Evolutionary conservation across 768 basidiomycete species (phyloP).

Genomic region (Strobilomyces confusus): DNA sequence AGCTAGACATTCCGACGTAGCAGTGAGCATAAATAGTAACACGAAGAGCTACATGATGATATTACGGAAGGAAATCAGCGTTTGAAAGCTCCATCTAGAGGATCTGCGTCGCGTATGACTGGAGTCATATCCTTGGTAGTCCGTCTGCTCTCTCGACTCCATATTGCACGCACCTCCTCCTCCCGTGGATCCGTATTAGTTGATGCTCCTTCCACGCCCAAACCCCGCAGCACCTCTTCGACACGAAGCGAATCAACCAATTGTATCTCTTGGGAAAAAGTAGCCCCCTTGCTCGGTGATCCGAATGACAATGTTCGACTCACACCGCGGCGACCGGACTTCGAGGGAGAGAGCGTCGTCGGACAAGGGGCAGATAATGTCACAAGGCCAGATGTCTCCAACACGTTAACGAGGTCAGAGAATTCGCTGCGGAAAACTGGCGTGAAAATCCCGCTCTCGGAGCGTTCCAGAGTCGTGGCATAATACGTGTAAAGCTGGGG

Average conservation of each 20-base stretch:
- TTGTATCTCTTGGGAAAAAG: slow-evolving; percentile 41
- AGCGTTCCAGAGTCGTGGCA: slow-evolving; percentile 50
- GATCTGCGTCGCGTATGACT: slow-evolving; percentile 5
- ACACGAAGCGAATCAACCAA: slow-evolving; percentile 59
- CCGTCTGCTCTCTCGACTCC: slow-evolving; percentile 37
- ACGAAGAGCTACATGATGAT: slow-evolving; percentile 2
- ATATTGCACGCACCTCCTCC: slow-evolving; percentile 42
- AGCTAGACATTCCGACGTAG: slow-evolving; percentile 10
- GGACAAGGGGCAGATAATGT: slow-evolving; percentile 33
- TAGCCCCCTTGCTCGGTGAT: slow-evolving; percentile 21
- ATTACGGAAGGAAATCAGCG: slow-evolving; percentile 22
- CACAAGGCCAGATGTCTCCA: slow-evolving; percentile 72
- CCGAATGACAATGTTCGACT: slow-evolving; percentile 59
- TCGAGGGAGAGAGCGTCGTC: slow-evolving; percentile 37
- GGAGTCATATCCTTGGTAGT: slow-evolving; percentile 36
- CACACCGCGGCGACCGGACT: slow-evolving; percentile 49
- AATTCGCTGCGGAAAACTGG: slow-evolving; percentile 77
- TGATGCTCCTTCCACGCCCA: slow-evolving; percentile 38
- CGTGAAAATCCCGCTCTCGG: slow-evolving; percentile 50
- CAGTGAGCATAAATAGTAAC: slow-evolving; percentile 9
- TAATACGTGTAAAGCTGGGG: slow-evolving; percentile 66
- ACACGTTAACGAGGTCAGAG: slow-evolving; percentile 60
- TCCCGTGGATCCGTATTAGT: slow-evolving; percentile 35
- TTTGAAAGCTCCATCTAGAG: slow-evolving; percentile 35
- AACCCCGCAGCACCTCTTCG: slow-evolving; percentile 68